Evolutionary conservation across 2,329 filamentous ascomycete genomes (phyloP).

Genomic region (Phyllosticta citriasiana): DNA sequence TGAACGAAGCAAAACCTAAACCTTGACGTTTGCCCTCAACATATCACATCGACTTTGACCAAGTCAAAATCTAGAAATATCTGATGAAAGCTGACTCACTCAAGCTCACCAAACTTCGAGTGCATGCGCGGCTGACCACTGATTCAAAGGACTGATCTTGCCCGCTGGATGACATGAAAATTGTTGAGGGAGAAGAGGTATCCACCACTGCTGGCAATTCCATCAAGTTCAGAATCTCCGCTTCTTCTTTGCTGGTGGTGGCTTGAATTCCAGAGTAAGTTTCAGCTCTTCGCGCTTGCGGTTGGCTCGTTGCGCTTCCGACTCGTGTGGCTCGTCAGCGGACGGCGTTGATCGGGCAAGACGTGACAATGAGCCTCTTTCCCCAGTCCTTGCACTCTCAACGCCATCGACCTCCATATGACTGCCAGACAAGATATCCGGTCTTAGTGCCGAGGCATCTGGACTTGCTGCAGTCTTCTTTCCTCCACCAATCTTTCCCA

Average conservation of each 20-base stretch:
- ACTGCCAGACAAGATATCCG: background rate
- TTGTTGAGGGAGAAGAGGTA: no score
- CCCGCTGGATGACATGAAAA: no score
- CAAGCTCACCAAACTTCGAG: background rate
- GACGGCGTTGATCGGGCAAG: background rate
- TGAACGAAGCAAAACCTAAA: background rate
- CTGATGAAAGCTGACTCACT: no score
- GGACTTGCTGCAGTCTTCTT: background rate
- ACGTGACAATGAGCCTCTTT: background rate
- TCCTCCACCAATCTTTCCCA: conserved; percentile 15
- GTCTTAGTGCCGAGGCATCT: background rate
- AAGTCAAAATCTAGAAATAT: background rate
- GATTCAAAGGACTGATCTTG: no score
- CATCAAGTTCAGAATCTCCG: conserved; percentile 37
- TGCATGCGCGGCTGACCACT: no score
- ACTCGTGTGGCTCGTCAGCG: conserved; percentile 19
- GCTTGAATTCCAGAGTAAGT: conserved; percentile 40
- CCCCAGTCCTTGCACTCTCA: background rate
- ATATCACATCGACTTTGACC: background rate
- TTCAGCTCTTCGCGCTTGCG: conserved; percentile 48
- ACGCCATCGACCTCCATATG: background rate
- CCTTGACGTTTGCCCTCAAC: background rate
- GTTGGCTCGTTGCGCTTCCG: conserved; percentile 44
- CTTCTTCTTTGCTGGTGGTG: conserved; percentile 45
- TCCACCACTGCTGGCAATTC: background rate